phyloP scores from a whole-genome alignment of 768 basidiomycete species.

The Boletus subcaerulescens region DNA sequence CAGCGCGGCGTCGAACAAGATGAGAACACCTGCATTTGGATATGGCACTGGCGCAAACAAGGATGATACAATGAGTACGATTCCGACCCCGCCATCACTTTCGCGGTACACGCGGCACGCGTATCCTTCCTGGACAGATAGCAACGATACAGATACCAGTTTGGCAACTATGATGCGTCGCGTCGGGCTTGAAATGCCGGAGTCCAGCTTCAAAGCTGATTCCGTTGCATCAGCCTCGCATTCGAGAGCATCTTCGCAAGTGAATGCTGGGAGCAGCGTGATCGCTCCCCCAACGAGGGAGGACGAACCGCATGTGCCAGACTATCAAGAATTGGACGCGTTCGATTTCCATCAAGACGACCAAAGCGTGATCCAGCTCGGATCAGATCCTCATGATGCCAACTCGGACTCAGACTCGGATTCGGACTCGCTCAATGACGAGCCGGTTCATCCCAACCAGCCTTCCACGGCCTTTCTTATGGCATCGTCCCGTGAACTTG shows the following conservation, averaged over 20 bases:
- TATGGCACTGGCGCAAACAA: slow-evolving; percentile 18
- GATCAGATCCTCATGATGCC: background rate
- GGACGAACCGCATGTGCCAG: slow-evolving; percentile 21
- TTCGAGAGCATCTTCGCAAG: slow-evolving; percentile 9
- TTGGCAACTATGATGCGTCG: slow-evolving; percentile 70
- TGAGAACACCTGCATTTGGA: slow-evolving; percentile 29
- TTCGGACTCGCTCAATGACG: slow-evolving; percentile 56
- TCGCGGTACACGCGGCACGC: slow-evolving; percentile 56
- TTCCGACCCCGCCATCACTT: slow-evolving; percentile 69
- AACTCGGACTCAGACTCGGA: slow-evolving; percentile 33
- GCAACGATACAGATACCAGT: slow-evolving; percentile 51
- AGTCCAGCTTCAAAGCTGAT: slow-evolving; percentile 24
- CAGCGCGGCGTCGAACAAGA: slow-evolving; percentile 14
- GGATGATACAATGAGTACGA: slow-evolving; percentile 67
- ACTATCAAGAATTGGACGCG: slow-evolving; percentile 21
- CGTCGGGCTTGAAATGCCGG: slow-evolving; percentile 47
- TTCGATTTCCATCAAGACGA: slow-evolving; percentile 28
- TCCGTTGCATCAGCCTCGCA: slow-evolving; percentile 13
- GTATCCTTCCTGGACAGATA: slow-evolving; percentile 38
- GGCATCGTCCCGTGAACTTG: slow-evolving; percentile 40
- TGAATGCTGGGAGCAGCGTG: background rate
- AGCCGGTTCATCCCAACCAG: slow-evolving; percentile 54
- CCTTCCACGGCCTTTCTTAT: slow-evolving; percentile 73
- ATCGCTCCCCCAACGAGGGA: slow-evolving; percentile 1
- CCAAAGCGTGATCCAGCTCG: slow-evolving; percentile 15